A percentile compares a stretch with the other conserved stretches of the same genome.
These are phyloP conservation scores for Mortierella sp. DNA, from an alignment of 371 early-diverging fungal species.

Conservation along the genomic window DNA sequence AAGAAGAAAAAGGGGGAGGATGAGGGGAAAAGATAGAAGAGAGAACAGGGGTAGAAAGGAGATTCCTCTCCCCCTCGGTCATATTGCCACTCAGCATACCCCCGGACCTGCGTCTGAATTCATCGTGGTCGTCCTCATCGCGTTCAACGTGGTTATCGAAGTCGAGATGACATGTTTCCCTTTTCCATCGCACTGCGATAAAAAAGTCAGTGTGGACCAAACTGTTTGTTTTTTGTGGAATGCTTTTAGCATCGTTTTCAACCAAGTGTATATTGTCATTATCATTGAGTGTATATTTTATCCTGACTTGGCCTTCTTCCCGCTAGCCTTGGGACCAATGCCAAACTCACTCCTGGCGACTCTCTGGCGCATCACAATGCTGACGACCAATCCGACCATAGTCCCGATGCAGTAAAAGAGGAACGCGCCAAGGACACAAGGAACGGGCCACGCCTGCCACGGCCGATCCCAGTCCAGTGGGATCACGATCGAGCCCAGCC, in stretches of 20 bases:
- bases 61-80: background rate
- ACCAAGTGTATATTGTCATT: background rate
- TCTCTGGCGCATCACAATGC: constrained; percentile 43
- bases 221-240: background rate
- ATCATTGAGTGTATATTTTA: constrained; percentile 2
- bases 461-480: constrained; percentile 64
- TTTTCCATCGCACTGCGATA: too few species aligned
- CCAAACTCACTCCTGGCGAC: constrained; percentile 40
- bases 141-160: too few species aligned
- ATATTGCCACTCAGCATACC: background rate
- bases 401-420: constrained; percentile 57
- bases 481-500: constrained; percentile 62
- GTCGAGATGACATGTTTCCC: too few species aligned
- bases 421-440: constrained; percentile 58
- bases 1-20: background rate
- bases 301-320: constrained; percentile 11
- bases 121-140: background rate
- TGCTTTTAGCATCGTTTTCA: too few species aligned
- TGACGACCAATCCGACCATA: constrained; percentile 40
- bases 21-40: background rate
- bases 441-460: constrained; percentile 64
- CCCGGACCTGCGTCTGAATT: background rate
- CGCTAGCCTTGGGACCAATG: constrained; percentile 5
- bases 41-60: background rate
- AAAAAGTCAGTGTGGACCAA: background rate